Conservation (phyloP, 208 protist species). For the Leishmania gerbilli region DNA sequence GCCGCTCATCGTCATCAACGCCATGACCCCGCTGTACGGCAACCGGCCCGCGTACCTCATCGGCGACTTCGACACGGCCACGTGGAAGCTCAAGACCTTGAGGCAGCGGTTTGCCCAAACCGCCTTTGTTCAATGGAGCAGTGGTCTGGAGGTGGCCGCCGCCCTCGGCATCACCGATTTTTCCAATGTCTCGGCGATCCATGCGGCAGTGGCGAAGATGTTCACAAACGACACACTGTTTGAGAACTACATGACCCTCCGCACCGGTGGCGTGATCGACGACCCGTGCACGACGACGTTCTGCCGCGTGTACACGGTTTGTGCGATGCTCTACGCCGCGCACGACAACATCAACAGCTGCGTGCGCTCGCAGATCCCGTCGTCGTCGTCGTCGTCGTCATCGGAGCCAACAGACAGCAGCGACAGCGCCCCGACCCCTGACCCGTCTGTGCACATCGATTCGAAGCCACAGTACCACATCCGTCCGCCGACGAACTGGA, state of each 20-base stretch:
- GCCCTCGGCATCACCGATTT: conserved; percentile 50
- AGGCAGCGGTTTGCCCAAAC: conserved; percentile 48
- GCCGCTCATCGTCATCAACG: conserved; percentile 35
- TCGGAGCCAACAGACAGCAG: conserved; percentile 8
- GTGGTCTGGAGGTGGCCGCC: conserved; percentile 39
- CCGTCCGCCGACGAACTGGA: conserved; percentile 51
- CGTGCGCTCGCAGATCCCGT: conserved; percentile 13
- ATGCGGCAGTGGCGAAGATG: conserved; percentile 24
- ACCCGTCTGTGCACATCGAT: conserved; percentile 16
- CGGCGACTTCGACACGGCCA: conserved; percentile 37
- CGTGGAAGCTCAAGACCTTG: conserved; percentile 39
- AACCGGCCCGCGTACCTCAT: conserved; percentile 74
- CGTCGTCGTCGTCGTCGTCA: conserved; percentile 4
- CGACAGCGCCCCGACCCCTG: conserved; percentile 1
- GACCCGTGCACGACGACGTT: conserved; percentile 46
- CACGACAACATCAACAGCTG: conserved; percentile 50
- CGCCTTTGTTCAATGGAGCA: conserved; percentile 28
- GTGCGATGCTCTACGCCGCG: conserved; percentile 44
- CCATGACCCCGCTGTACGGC: conserved; percentile 38
- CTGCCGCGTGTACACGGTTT: conserved; percentile 56
- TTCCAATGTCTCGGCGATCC: conserved; percentile 30
- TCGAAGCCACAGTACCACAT: conserved; percentile 51
- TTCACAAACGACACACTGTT: conserved; percentile 45
- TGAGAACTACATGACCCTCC: conserved; percentile 54
- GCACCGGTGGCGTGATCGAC: conserved; percentile 39